Base-by-base conservation (phyloP, 495 filamentous ascomycete species). In the Xylaria grammica region DNA sequence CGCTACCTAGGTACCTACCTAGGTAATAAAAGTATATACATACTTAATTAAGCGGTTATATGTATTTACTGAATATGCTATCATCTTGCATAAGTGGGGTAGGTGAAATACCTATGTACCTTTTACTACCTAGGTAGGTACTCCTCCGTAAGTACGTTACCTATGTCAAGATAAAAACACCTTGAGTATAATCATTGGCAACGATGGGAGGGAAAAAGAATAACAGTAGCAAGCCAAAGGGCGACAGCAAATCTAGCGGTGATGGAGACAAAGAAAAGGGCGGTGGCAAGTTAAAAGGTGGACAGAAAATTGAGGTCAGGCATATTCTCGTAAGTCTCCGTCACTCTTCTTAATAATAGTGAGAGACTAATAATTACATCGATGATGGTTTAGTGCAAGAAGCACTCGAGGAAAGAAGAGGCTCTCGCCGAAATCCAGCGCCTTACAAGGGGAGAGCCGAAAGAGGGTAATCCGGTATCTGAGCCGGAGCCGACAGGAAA, bases 401-500 rank as follows among this genome's bases (percentile, higher is more conserved):
- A 97, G 76, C 86, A 93, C 75, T 80, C 84, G 45, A 93, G 91
- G 77, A 96, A 94, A 73, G 92, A 97, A 79, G 91, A 95, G 74
- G 94, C 93, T 0, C 74, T 97, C 6, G 84, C 86, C 60, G 91
- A 95, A 77, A 78, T 64, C 19, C 60, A 63, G 40, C 60, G 60
- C 96, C 19, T 59, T 27, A 57, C 62, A 7, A 51, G 82, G 84
- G 49, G 87, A 86, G 30, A 93, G 45, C 52, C 53, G 7, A 44
- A 50, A 42, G 54, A 57, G 26, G 46, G 60, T 36, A 17, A 0
- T 40, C 22, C 50, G 19, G 36, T 17, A 38, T 44, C 34, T 2
- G 60, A 54, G 17, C 27, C 60, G 8, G 60, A 63, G 60, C 60
- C 60, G 19, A 30, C 48, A 38, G 60, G 60, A 20, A 63, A 63